These are phyloP conservation scores for Boletellus sp. DNA, from an alignment of 768 basidiomycete genomes.

Conservation along the genomic window DNA sequence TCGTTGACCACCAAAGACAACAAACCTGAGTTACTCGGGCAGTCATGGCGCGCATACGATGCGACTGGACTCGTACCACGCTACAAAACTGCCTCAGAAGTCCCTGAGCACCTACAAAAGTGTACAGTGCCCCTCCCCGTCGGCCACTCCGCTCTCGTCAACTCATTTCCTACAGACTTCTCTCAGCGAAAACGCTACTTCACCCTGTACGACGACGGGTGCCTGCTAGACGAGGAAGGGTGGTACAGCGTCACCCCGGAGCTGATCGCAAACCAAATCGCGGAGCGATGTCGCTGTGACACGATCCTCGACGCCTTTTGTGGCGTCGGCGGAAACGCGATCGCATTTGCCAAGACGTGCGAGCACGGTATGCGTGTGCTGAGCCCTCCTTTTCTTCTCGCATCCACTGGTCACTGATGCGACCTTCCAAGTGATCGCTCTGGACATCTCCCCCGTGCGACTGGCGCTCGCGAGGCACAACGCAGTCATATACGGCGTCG, in stretches of 20 bases:
- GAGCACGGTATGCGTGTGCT: slow-evolving; percentile 66
- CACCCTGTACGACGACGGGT: slow-evolving; percentile 74
- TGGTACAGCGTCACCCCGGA: slow-evolving; percentile 99
- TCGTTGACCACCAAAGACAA: neutral
- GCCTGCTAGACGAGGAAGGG: slow-evolving; percentile 91
- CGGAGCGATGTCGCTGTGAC: slow-evolving; percentile 83
- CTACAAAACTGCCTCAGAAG: slow-evolving; percentile 59
- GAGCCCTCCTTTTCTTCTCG: neutral
- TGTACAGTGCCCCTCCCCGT: slow-evolving; percentile 43
- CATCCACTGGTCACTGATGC: neutral
- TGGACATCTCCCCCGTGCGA: slow-evolving; percentile 83
- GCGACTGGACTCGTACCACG: slow-evolving; percentile 71
- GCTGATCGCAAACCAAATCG: slow-evolving; percentile 86
- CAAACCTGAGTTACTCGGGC: slow-evolving; percentile 23
- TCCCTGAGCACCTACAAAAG: slow-evolving; percentile 77
- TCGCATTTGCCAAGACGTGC: slow-evolving; percentile 95
- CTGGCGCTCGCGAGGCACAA: slow-evolving; percentile 91
- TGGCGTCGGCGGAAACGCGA: slow-evolving; percentile 96
- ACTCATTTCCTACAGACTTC: slow-evolving; percentile 58
- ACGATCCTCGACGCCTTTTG: slow-evolving; percentile 93
- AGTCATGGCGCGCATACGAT: slow-evolving; percentile 49
- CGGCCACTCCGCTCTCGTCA: slow-evolving; percentile 1
- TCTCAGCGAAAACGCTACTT: slow-evolving; percentile 81
- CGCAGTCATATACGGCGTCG: slow-evolving; percentile 90
- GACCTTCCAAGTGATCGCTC: slow-evolving; percentile 73